A percentile compares a stretch with the other conserved stretches of the same genome.
phyloP scores from a whole-genome alignment of 805 yeast genomes.

The Suhomyces faveliae region DNA sequence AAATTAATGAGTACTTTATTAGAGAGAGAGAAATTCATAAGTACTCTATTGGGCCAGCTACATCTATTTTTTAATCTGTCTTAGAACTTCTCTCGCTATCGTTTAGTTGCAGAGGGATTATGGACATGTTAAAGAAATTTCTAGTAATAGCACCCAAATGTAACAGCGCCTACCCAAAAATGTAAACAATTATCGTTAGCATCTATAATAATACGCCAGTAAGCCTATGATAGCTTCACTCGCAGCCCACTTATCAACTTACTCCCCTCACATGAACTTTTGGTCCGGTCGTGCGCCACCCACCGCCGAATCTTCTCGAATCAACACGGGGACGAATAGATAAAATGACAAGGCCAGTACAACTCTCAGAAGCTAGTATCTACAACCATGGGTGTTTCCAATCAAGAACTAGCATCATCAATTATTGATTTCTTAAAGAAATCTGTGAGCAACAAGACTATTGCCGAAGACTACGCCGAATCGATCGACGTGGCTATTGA shows the following conservation, averaged over 20 bases:
- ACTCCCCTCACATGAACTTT: too few relatives aligned
- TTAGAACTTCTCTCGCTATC: too few relatives aligned
- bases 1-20: neutral
- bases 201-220: too few relatives aligned
- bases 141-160: too few relatives aligned
- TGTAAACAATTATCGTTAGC: too few relatives aligned
- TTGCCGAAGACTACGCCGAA: conserved; percentile 78
- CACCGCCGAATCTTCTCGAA: conserved; percentile 4
- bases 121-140: too few relatives aligned
- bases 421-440: conserved; percentile 69
- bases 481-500: conserved; percentile 92
- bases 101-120: too few relatives aligned
- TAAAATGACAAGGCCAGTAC: neutral
- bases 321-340: conserved; percentile 2
- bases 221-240: too few relatives aligned
- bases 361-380: neutral
- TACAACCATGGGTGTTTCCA: conserved; percentile 44
- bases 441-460: conserved; percentile 57
- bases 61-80: too few relatives aligned
- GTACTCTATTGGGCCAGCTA: neutral
- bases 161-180: too few relatives aligned
- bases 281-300: neutral
- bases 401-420: conserved; percentile 67
- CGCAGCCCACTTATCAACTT: too few relatives aligned
- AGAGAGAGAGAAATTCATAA: neutral